Evolutionary conservation across 2,329 filamentous ascomycete genomes (phyloP).

Genomic region (Lasiodiplodia citricola): DNA sequence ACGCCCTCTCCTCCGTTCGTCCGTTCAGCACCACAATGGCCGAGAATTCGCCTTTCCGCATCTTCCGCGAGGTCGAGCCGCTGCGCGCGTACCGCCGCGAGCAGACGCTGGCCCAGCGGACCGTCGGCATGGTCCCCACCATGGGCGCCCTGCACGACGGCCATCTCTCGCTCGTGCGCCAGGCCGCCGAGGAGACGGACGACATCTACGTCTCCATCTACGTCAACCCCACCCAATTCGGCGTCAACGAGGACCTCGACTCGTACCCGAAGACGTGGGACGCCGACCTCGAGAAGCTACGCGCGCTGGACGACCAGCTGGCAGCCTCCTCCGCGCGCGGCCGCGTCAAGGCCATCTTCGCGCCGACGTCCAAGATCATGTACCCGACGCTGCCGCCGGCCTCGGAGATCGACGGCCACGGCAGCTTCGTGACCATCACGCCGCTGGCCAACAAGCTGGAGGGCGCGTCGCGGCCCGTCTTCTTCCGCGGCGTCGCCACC

Average conservation of each 20-base stretch:
- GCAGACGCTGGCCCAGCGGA: conserved; percentile 69
- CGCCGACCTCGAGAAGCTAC: conserved; percentile 71
- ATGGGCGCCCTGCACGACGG: conserved; percentile 98
- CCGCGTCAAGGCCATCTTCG: conserved; percentile 81
- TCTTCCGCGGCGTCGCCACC: conserved; percentile 95
- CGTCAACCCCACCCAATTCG: conserved; percentile 97
- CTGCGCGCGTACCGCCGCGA: conserved; percentile 73
- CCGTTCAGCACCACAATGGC: conserved; percentile 24
- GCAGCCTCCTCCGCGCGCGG: conserved; percentile 57
- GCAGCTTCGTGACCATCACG: conserved; percentile 90
- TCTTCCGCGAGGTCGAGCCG: conserved; percentile 77
- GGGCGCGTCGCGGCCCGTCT: conserved; percentile 84
- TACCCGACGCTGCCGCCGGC: conserved; percentile 82
- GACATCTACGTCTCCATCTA: conserved; percentile 91
- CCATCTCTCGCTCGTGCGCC: conserved; percentile 83
- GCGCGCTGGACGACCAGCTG: conserved; percentile 73
- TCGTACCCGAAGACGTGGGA: conserved; percentile 93
- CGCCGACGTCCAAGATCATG: conserved; percentile 81
- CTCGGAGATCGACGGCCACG: conserved; percentile 74
- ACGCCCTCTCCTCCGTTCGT: conserved; percentile 25
- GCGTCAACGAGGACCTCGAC: conserved; percentile 81
- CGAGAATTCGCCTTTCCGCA: conserved; percentile 43
- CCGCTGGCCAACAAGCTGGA: conserved; percentile 83
- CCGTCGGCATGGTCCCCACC: conserved; percentile 88
- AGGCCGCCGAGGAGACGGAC: conserved; percentile 82